Evolutionary conservation across 1,139 yeast genomes (phyloP), one percentile per base, ranked within the genome.

Genomic region (Zygosaccharomyces sapae): DNA sequence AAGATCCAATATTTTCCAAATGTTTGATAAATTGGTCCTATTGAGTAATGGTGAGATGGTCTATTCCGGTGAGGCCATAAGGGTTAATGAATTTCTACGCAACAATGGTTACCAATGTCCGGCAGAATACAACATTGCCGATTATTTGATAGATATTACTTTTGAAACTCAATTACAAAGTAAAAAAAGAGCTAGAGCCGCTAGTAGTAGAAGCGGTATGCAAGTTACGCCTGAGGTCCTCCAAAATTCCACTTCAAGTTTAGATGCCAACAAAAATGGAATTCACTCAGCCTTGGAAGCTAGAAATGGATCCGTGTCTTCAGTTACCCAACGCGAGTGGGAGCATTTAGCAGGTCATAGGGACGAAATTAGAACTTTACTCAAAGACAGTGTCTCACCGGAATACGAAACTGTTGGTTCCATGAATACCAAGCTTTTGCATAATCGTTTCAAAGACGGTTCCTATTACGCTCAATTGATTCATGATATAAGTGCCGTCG

Each of bases 1-100:
- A n/a, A 78, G 98, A 63, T 87, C 96, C 52, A 92, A 92, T 59
- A 90, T 92, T 63, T 97, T 92, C 25, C 81, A 96, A 0, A 70
- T 88, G 47, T 92, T 92, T 68, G 97, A 90, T 63, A 83, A 84
- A 55, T 74, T 92, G 46, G 67, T 92, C 1, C 70, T 92, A 43
- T 73, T 92, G 46, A 86, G 96, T 35, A 84, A 84, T 54, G 98
- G 98, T 51, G 82, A 82, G 56, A 71, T 88, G 63, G 83, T 90
- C 1, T 92, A 86, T 63, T 86, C 96, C 0, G 98, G 98, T 12
- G 86, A 83, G 18, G 80, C 83, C 79, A 71, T 76, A 24, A 76
- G 77, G 48, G 80, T 88, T 51, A 77, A 80, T 55, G 86, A 83
- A 49, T 89, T 85, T 65, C 86, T 92, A 63, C 74, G 79, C 5